Conservation (phyloP, 495 filamentous ascomycete species). For the Penicillium subrubescens region DNA sequence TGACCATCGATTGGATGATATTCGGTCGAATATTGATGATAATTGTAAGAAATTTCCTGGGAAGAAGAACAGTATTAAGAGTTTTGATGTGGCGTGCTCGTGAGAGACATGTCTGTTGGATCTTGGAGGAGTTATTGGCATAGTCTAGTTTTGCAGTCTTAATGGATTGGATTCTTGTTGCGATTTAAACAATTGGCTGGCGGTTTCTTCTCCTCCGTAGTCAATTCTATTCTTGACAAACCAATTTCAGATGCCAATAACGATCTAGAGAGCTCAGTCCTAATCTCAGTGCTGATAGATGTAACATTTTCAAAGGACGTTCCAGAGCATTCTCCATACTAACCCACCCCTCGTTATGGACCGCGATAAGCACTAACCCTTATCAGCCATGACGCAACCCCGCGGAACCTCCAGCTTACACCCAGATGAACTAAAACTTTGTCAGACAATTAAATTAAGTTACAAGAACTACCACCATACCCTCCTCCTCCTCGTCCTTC, state of each 20-base stretch:
- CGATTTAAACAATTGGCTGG: neutral
- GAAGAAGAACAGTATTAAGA: slow-evolving; percentile 13
- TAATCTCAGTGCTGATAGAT: too few species aligned
- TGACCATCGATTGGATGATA: neutral
- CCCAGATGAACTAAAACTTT: too few species aligned
- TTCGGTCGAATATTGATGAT: neutral
- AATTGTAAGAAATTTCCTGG: slow-evolving; percentile 2
- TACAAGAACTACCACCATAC: neutral
- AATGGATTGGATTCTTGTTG: neutral
- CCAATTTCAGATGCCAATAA: too few species aligned
- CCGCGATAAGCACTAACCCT: neutral
- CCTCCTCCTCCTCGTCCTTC: neutral
- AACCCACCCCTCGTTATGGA: neutral
- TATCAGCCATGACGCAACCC: slow-evolving; percentile 7
- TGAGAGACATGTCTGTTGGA: neutral
- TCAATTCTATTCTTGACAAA: too few species aligned
- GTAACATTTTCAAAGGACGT: neutral
- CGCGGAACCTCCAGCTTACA: neutral
- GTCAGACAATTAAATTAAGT: neutral
- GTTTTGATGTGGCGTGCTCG: slow-evolving; percentile 19
- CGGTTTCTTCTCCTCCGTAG: neutral
- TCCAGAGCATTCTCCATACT: neutral
- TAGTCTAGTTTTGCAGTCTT: neutral
- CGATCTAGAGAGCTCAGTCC: too few species aligned
- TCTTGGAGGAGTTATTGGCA: neutral